Evolutionary conservation across 2,329 filamentous ascomycete genomes (phyloP).

Genomic region (Beauveria pseudobassiana): DNA sequence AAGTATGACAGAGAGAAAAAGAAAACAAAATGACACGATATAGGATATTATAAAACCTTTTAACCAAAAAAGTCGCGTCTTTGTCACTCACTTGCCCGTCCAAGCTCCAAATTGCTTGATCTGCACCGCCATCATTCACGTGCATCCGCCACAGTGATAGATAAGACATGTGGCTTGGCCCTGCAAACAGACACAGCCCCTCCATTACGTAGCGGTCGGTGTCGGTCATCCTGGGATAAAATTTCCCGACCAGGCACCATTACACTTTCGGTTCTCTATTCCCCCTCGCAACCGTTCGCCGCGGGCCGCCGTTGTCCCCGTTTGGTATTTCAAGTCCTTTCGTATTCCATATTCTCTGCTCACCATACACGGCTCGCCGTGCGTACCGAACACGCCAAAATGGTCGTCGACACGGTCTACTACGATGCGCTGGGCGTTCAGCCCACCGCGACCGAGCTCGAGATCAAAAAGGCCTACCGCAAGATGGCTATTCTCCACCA

Average conservation of each 20-base stretch:
- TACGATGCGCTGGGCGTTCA: slow-evolving; percentile 82
- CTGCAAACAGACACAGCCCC: slow-evolving; percentile 22
- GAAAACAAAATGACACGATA: too few relatives aligned
- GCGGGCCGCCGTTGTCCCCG: neutral
- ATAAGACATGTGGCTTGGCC: neutral
- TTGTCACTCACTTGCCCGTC: neutral
- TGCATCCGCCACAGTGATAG: slow-evolving; percentile 6
- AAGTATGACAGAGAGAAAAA: too few relatives aligned
- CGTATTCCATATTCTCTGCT: neutral
- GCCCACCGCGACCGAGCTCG: slow-evolving; percentile 77
- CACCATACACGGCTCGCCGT: neutral
- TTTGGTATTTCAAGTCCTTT: neutral
- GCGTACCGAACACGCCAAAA: slow-evolving; percentile 31
- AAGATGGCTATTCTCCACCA: slow-evolving; percentile 92
- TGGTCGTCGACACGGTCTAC: slow-evolving; percentile 85
- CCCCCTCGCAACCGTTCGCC: neutral
- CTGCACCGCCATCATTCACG: slow-evolving; percentile 7
- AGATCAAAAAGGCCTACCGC: slow-evolving; percentile 96
- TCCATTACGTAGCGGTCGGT: slow-evolving; percentile 28
- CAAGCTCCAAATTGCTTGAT: neutral
- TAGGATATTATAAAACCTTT: too few relatives aligned
- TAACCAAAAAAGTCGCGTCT: too few relatives aligned
- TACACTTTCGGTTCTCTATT: neutral
- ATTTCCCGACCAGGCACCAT: slow-evolving; percentile 13
- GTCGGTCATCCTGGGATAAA: slow-evolving; percentile 12